Percentiles rank a stretch among this genome's conserved stretches.
Conservation (phyloP, 75 land plant genomes). For the Pinus taeda region DNA sequence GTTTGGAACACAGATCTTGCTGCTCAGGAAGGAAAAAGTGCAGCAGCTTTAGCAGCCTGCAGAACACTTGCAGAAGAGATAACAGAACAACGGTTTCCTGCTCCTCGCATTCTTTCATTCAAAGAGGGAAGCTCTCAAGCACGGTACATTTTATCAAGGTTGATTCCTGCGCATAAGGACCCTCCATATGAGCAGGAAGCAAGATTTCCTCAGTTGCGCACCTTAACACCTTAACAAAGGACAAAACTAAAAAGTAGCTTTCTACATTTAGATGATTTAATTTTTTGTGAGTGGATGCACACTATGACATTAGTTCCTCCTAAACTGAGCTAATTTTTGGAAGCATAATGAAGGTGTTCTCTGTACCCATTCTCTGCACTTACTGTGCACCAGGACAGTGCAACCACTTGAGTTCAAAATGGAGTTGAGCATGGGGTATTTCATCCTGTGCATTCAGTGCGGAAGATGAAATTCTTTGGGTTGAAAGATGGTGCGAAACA, state of each 20-base stretch:
- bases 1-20: slow-evolving; percentile 93
- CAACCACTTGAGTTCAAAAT: no score
- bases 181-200: slow-evolving; percentile 99
- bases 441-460: no score
- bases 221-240: slow-evolving; percentile 70
- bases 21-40: slow-evolving; percentile 82
- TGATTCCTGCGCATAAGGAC: slow-evolving; percentile 98
- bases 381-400: no score
- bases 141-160: slow-evolving; percentile 84
- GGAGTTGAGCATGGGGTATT: no score
- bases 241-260: slow-evolving; percentile 81
- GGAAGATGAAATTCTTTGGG: no score
- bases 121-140: slow-evolving; percentile 99
- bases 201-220: slow-evolving; percentile 89
- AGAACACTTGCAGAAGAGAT: slow-evolving; percentile 91
- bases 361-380: no score
- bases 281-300: slow-evolving; percentile 97
- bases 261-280: slow-evolving; percentile 82
- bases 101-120: slow-evolving; percentile 92
- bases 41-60: slow-evolving; percentile 93
- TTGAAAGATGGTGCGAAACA: no score
- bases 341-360: no score
- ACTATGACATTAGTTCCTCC: slow-evolving; percentile 81
- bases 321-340: slow-evolving; percentile 31
- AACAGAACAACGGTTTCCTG: slow-evolving; percentile 89